A percentile compares a stretch with the other conserved stretches of the same genome.
Conservation (phyloP, 805 yeast species). For the Groenewaldozyma salmanticensis region DNA sequence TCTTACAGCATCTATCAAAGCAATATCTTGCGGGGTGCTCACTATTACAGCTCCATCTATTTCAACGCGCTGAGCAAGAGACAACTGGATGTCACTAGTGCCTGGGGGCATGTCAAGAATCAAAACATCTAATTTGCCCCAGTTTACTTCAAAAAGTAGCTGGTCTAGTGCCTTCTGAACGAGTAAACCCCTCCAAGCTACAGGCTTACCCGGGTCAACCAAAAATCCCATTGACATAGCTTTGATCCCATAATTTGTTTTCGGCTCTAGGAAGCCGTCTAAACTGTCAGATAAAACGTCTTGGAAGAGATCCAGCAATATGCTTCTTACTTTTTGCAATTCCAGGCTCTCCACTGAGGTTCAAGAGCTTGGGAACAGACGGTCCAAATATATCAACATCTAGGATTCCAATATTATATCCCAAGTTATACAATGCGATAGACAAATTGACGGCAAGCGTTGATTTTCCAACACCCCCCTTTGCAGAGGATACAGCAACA, state of each 20-base stretch:
- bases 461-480: conserved; percentile 78
- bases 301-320: conserved; percentile 7
- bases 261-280: conserved; percentile 51
- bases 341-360: conserved; percentile 62
- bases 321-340: conserved; percentile 26
- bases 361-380: conserved; percentile 62
- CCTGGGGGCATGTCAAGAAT: conserved; percentile 88
- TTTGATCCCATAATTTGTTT: conserved; percentile 63
- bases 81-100: conserved; percentile 79
- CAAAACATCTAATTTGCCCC: conserved; percentile 58
- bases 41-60: conserved; percentile 77
- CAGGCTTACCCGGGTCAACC: conserved; percentile 50
- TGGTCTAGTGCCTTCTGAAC: conserved; percentile 84
- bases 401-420: conserved; percentile 54
- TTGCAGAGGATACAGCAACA: conserved; percentile 62
- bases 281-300: neutral
- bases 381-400: conserved; percentile 86
- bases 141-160: conserved; percentile 69
- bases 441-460: conserved; percentile 64
- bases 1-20: conserved; percentile 67
- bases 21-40: conserved; percentile 80
- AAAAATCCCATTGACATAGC: conserved; percentile 88
- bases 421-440: conserved; percentile 42
- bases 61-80: conserved; percentile 67
- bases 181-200: conserved; percentile 82